Evolutionary conservation across 108 stramenopile species (phyloP).

Genomic region (Cylindrotheca closterium): DNA sequence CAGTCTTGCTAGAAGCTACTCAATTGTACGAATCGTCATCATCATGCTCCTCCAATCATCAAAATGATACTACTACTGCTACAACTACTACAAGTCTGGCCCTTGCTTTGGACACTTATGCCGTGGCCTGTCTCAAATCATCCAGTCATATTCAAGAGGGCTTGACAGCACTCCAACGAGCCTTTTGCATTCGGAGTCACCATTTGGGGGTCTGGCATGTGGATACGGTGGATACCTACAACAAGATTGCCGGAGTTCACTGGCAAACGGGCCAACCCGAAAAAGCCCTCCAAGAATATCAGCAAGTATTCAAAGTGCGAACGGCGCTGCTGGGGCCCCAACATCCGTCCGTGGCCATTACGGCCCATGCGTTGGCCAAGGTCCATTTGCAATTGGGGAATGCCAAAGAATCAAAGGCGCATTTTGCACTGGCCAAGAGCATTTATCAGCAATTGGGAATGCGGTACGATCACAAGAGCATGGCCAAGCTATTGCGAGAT

Average conservation of each 20-base stretch:
- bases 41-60: too few relatives aligned
- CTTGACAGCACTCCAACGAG: constrained; percentile 27
- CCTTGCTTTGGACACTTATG: too few relatives aligned
- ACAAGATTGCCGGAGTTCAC: constrained; percentile 43
- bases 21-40: too few relatives aligned
- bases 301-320: constrained; percentile 50
- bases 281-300: constrained; percentile 31
- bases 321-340: constrained; percentile 38
- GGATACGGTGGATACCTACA: constrained; percentile 51
- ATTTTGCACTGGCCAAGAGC: constrained; percentile 22
- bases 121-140: too few relatives aligned
- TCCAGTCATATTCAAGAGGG: too few relatives aligned
- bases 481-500: constrained; percentile 25
- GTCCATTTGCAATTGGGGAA: constrained; percentile 23
- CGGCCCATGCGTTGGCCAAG: constrained; percentile 49
- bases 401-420: constrained; percentile 20
- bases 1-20: too few relatives aligned
- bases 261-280: constrained; percentile 19
- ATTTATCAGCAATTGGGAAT: constrained; percentile 32
- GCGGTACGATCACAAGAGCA: constrained; percentile 23
- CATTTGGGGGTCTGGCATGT: constrained; percentile 51
- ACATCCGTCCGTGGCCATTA: constrained; percentile 60
- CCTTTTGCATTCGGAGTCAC: constrained; percentile 43
- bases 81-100: too few relatives aligned
- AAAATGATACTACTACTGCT: too few relatives aligned